These are phyloP conservation scores for Vitis riparia DNA, from an alignment of 164 flowering plant species.

Conservation along the genomic window DNA sequence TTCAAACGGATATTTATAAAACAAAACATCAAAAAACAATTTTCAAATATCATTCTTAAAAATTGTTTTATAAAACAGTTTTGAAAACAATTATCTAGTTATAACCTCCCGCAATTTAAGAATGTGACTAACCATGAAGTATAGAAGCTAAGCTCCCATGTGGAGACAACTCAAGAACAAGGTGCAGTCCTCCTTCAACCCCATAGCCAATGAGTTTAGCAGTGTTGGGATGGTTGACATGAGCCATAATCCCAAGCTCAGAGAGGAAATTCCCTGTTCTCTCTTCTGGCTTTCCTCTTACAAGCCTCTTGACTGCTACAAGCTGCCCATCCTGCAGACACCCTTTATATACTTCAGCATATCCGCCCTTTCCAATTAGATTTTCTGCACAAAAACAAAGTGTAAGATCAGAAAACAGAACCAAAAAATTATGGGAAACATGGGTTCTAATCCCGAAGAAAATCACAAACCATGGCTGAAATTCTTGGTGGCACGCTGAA, in stretches of 20 bases:
- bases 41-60: too few species aligned
- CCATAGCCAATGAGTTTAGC: slow-evolving; percentile 69
- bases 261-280: slow-evolving; percentile 48
- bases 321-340: slow-evolving; percentile 39
- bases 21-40: too few species aligned
- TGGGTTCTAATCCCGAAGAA: not conserved
- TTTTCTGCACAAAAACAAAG: slow-evolving; percentile 33
- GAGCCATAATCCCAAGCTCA: slow-evolving; percentile 74
- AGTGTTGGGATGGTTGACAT: slow-evolving; percentile 64
- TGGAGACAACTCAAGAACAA: slow-evolving; percentile 62
- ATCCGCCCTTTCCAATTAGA: slow-evolving; percentile 73
- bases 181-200: slow-evolving; percentile 64
- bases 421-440: not conserved
- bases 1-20: accelerated
- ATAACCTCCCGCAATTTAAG: not conserved
- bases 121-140: slow-evolving; percentile 42
- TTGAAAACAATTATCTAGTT: not conserved
- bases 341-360: slow-evolving; percentile 74
- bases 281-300: slow-evolving; percentile 48
- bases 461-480: slow-evolving; percentile 58
- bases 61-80: too few species aligned
- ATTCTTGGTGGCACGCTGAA: slow-evolving; percentile 69
- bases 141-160: slow-evolving; percentile 69
- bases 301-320: slow-evolving; percentile 61
- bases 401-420: not conserved